Evolutionary conservation across 306 rosid genomes (phyloP).

Genomic region (Nissolia schottii): DNA sequence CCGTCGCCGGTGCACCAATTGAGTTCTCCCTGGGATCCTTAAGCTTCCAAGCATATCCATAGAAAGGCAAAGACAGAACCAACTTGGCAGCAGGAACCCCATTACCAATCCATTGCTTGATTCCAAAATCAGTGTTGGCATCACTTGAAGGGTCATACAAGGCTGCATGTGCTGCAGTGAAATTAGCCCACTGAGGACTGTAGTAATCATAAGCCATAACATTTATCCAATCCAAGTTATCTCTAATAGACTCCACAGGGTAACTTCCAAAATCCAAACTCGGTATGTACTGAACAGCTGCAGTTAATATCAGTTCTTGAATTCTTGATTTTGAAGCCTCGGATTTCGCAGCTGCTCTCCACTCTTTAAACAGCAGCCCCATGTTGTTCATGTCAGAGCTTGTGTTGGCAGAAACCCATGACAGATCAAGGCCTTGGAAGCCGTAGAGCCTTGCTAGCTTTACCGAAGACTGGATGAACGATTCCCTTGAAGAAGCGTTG

Average conservation of each 20-base stretch:
- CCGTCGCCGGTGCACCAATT: slow-evolving; percentile 28
- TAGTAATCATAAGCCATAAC: slow-evolving; percentile 25
- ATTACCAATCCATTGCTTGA: slow-evolving; percentile 11
- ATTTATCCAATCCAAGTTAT: slow-evolving; percentile 38
- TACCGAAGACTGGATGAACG: slow-evolving; percentile 35
- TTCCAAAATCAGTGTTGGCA: neutral
- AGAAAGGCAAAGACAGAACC: slow-evolving; percentile 39
- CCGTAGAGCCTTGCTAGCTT: slow-evolving; percentile 34
- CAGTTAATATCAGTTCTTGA: slow-evolving; percentile 12
- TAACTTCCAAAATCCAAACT: neutral
- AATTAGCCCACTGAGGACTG: neutral
- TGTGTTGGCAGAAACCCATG: slow-evolving; percentile 17
- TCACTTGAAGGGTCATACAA: slow-evolving; percentile 23
- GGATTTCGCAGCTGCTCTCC: slow-evolving; percentile 23
- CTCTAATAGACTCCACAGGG: slow-evolving; percentile 24
- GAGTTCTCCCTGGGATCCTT: neutral
- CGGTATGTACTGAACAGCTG: slow-evolving; percentile 22
- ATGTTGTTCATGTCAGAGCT: slow-evolving; percentile 27
- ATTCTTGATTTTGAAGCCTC: slow-evolving; percentile 8
- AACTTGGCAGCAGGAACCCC: slow-evolving; percentile 17
- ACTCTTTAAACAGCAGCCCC: slow-evolving; percentile 32
- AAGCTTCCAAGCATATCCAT: slow-evolving; percentile 38
- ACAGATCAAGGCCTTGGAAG: slow-evolving; percentile 37
- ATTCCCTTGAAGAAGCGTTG: slow-evolving; percentile 7
- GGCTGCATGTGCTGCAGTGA: slow-evolving; percentile 22